These are phyloP conservation scores for Balakata baccata DNA, from an alignment of 345 rosid genomes.

Conservation along the genomic window DNA sequence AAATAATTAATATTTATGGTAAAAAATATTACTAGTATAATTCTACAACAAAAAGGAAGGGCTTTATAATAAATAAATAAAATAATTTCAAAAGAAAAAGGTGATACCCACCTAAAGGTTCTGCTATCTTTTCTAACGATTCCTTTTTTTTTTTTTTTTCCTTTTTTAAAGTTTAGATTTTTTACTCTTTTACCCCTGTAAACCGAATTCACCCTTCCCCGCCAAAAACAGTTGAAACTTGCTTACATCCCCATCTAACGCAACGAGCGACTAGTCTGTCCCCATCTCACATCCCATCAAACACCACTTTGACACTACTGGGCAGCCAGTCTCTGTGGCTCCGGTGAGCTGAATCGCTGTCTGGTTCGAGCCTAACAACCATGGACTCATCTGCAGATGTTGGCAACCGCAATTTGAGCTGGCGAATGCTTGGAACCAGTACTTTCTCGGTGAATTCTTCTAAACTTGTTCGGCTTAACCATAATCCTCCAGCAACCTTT, in stretches of 20 bases:
- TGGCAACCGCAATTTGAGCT: conserved; percentile 42
- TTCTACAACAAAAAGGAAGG: background rate
- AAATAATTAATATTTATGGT: conserved; percentile 23
- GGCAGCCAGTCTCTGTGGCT: conserved; percentile 61
- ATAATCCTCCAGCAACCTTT: conserved; percentile 62
- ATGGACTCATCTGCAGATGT: conserved; percentile 27
- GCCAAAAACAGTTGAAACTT: conserved; percentile 50
- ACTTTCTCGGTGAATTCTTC: conserved; percentile 83
- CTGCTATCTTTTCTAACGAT: conserved; percentile 27
- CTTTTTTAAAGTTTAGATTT: background rate
- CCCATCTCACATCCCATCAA: conserved; percentile 39
- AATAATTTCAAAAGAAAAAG: conserved; percentile 23
- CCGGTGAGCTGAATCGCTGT: conserved; percentile 32
- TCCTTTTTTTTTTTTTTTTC: conserved; percentile 5
- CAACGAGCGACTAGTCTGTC: background rate
- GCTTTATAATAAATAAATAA: conserved; percentile 23
- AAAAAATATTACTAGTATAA: background rate
- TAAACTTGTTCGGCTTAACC: conserved; percentile 57
- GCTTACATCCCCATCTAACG: conserved; percentile 54
- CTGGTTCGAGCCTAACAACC: conserved; percentile 53
- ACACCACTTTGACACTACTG: conserved; percentile 45
- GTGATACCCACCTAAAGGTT: conserved; percentile 17
- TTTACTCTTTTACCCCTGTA: conserved; percentile 16
- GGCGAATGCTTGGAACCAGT: conserved; percentile 60
- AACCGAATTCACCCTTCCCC: conserved; percentile 34